Evolutionary conservation across 2,329 filamentous ascomycete genomes (phyloP).

Genomic region (Ophiognomonia clavigignenti-juglandacearum): DNA sequence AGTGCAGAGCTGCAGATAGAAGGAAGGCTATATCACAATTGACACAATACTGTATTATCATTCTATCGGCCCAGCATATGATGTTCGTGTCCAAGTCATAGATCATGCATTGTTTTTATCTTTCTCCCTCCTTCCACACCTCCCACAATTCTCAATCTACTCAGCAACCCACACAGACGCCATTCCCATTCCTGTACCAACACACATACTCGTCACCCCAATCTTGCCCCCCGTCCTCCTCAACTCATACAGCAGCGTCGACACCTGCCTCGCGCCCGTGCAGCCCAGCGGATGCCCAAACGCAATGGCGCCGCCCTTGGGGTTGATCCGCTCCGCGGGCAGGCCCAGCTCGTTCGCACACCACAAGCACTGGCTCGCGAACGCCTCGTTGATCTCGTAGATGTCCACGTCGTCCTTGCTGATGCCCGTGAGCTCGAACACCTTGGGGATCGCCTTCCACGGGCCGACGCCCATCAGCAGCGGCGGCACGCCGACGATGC

Average conservation of each 20-base stretch:
- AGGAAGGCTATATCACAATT: too few species aligned
- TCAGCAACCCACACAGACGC: conserved; percentile 94
- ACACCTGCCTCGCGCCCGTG: conserved; percentile 90
- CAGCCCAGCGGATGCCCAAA: conserved; percentile 94
- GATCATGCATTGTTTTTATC: background rate
- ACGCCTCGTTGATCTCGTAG: conserved; percentile 99
- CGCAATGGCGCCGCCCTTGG: conserved; percentile 93
- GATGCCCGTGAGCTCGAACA: conserved; percentile 81
- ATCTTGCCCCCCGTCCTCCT: conserved; percentile 78
- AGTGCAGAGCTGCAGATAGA: too few species aligned
- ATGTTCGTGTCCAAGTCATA: background rate
- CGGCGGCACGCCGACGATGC: conserved; percentile 83
- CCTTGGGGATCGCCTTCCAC: conserved; percentile 92
- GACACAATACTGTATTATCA: too few species aligned
- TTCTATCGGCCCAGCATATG: too few species aligned
- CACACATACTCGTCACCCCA: conserved; percentile 92
- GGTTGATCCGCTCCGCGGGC: conserved; percentile 84
- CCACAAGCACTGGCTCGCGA: conserved; percentile 92
- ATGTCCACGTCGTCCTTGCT: conserved; percentile 89
- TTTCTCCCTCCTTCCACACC: background rate
- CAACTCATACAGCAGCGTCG: conserved; percentile 86
- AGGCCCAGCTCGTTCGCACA: conserved; percentile 84
- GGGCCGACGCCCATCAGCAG: conserved; percentile 95
- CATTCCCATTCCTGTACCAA: conserved; percentile 98
- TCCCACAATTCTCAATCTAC: conserved; percentile 44